These are phyloP conservation scores for Ajuga reptans DNA, from an alignment of 305 asterid genomes.

Conservation along the genomic window DNA sequence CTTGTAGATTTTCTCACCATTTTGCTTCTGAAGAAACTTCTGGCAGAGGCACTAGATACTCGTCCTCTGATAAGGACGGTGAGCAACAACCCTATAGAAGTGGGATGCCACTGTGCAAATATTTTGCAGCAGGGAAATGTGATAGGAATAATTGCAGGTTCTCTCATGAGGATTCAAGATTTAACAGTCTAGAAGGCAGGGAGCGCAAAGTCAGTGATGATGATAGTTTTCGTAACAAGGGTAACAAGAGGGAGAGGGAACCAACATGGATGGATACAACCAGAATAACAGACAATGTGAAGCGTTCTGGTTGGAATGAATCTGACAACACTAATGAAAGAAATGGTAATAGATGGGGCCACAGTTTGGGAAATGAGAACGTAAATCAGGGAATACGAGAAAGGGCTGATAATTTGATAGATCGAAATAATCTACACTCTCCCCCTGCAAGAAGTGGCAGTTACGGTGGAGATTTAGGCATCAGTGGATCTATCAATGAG, in stretches of 20 bases:
- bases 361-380: conserved; percentile 32
- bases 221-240: conserved; percentile 26
- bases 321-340: conserved; percentile 22
- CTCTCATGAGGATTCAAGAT: conserved; percentile 56
- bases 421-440: conserved; percentile 24
- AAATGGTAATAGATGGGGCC: conserved; percentile 25
- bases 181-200: conserved; percentile 37
- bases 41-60: conserved; percentile 33
- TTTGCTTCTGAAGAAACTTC: conserved; percentile 38
- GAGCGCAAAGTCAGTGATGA: conserved; percentile 30
- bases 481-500: conserved; percentile 29
- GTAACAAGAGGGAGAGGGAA: conserved; percentile 33
- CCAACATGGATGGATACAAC: conserved; percentile 34
- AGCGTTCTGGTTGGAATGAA: conserved; percentile 36
- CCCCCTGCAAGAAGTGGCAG: conserved; percentile 26
- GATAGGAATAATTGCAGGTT: conserved; percentile 61
- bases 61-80: conserved; percentile 36
- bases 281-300: conserved; percentile 24
- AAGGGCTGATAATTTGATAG: conserved; percentile 26
- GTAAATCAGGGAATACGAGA: conserved; percentile 29
- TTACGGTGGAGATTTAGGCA: conserved; percentile 32
- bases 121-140: conserved; percentile 71
- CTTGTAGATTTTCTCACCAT: conserved; percentile 76
- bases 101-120: conserved; percentile 55
- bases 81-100: conserved; percentile 32